phyloP scores from a whole-genome alignment of 169 alveolate species.

The Sarcocystis neurona region DNA sequence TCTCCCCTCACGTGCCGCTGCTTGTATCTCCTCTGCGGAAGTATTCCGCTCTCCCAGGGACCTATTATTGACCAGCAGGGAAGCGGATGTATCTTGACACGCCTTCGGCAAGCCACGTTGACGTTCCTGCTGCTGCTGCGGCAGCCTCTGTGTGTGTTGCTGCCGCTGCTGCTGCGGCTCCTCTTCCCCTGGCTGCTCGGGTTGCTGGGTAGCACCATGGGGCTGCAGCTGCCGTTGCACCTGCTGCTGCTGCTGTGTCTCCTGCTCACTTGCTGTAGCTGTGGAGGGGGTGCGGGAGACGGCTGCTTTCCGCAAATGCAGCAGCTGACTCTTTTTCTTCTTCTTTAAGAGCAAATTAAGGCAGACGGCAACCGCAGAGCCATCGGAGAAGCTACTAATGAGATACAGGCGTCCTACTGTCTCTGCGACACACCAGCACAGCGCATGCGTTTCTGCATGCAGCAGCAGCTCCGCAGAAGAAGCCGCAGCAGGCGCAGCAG shows the following conservation, averaged over 20 bases:
- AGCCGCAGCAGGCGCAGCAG: too few relatives aligned
- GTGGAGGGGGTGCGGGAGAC: background rate
- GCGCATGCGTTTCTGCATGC: background rate
- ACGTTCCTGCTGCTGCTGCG: background rate
- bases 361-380: conserved; percentile 33
- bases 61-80: too few relatives aligned
- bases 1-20: too few relatives aligned
- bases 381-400: conserved; percentile 46
- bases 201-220: too few relatives aligned
- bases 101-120: too few relatives aligned
- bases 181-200: too few relatives aligned
- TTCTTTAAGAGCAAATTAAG: conserved; percentile 11
- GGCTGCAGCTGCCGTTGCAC: too few relatives aligned
- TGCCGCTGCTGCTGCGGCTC: conserved; percentile 49
- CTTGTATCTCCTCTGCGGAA: too few relatives aligned
- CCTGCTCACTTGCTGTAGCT: background rate
- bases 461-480: too few relatives aligned
- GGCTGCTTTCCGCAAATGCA: too few relatives aligned
- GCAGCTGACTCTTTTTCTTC: background rate
- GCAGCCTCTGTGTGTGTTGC: background rate
- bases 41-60: too few relatives aligned
- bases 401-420: conserved; percentile 41
- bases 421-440: conserved; percentile 56
- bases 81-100: too few relatives aligned
- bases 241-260: conserved; percentile 20